These are phyloP conservation scores for Parafenestella ontariensis DNA, from an alignment of 2,329 filamentous ascomycete genomes.

Conservation along the genomic window DNA sequence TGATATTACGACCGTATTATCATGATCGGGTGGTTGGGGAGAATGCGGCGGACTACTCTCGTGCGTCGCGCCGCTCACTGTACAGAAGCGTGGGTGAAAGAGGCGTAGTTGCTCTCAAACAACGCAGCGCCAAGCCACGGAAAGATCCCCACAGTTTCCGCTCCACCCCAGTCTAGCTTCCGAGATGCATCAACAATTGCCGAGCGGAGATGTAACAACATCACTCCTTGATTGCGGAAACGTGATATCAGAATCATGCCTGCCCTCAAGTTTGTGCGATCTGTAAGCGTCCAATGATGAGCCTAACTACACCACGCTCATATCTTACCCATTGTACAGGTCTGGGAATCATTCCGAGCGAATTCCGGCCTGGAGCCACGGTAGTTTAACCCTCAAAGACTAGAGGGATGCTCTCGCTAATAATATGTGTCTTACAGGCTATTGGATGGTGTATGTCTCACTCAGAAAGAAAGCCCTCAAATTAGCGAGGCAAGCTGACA, in stretches of 20 bases:
- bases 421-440: conserved; percentile 36
- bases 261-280: conserved; percentile 68
- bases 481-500: background rate
- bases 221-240: conserved; percentile 24
- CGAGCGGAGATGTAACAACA: conserved; percentile 28
- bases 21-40: conserved; percentile 39
- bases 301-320: background rate
- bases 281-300: conserved; percentile 55
- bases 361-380: conserved; percentile 89
- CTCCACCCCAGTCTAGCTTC: conserved; percentile 30
- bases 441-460: conserved; percentile 50
- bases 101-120: conserved; percentile 2
- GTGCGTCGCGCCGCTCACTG: conserved; percentile 12
- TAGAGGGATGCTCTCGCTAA: conserved; percentile 1
- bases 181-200: conserved; percentile 20
- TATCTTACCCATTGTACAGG: conserved; percentile 59
- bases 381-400: conserved; percentile 56
- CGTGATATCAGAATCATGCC: conserved; percentile 33
- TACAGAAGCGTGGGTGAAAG: conserved; percentile 15
- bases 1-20: conserved; percentile 37
- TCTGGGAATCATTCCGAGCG: conserved; percentile 83
- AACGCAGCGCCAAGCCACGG: conserved; percentile 35
- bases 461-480: background rate
- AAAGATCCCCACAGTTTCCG: conserved; percentile 21
- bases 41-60: conserved; percentile 14